Evolutionary conservation across 169 alveolate species (phyloP).

Genomic region (Neospora caninum): DNA sequence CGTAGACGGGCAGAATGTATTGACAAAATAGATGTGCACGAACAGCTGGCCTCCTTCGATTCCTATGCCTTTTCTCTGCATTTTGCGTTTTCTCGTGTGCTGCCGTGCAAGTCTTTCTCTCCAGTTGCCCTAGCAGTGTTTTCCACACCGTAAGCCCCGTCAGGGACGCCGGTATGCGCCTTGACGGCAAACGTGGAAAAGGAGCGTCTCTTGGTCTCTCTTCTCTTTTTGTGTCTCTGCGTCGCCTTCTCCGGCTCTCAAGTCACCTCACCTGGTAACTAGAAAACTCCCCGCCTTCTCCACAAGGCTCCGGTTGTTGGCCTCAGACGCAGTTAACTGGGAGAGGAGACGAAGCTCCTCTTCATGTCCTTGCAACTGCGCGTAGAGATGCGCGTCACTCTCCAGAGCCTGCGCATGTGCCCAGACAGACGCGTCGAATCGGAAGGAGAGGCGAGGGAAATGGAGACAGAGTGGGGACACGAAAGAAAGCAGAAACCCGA

Average conservation of each 20-base stretch:
- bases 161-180: neutral
- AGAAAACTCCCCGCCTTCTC: neutral
- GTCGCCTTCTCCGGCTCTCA: neutral
- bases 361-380: neutral
- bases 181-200: neutral
- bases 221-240: neutral
- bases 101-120: too few species aligned
- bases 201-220: neutral
- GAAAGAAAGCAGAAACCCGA: too few species aligned
- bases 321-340: neutral
- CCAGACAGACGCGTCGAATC: too few species aligned
- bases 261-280: neutral
- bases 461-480: too few species aligned
- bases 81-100: too few species aligned
- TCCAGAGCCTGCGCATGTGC: neutral
- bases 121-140: too few species aligned
- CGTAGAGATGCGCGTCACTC: neutral
- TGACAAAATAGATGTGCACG: too few species aligned
- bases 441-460: too few species aligned
- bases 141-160: neutral
- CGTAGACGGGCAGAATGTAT: too few species aligned
- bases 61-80: too few species aligned
- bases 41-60: too few species aligned
- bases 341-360: neutral
- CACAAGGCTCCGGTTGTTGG: neutral